Conservation (phyloP, 164 flowering plant genomes). For the Euptelea pleiosperma region DNA sequence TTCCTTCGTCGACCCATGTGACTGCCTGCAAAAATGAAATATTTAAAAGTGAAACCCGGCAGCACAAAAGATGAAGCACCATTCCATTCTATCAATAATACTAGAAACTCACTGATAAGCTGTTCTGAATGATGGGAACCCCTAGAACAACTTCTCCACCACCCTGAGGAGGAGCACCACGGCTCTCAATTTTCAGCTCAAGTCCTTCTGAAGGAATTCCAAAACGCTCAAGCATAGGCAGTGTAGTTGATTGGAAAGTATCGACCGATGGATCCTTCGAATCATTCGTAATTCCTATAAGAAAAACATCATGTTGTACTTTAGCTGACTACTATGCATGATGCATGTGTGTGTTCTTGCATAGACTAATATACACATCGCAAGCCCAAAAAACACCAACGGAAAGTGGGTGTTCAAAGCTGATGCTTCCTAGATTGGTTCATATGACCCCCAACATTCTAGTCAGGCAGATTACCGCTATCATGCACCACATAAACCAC, state of each 20-base stretch:
- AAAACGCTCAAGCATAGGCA: conserved; percentile 69
- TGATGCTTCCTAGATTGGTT: too few species aligned
- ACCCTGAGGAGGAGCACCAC: conserved; percentile 78
- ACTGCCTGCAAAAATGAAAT: conserved; percentile 49
- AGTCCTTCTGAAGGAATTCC: conserved; percentile 79
- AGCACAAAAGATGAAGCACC: not conserved
- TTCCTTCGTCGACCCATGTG: conserved; percentile 83
- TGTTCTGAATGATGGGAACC: conserved; percentile 48
- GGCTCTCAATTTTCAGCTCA: conserved; percentile 66
- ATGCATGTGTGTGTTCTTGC: not conserved
- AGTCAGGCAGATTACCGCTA: too few species aligned
- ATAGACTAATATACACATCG: not conserved
- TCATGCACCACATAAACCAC: too few species aligned
- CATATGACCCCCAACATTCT: too few species aligned
- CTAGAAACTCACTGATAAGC: conserved; percentile 27
- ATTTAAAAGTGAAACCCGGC: not conserved
- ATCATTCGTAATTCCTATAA: conserved; percentile 83
- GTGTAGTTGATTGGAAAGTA: conserved; percentile 67
- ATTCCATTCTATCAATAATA: not conserved
- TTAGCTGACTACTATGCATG: not conserved
- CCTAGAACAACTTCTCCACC: conserved; percentile 80
- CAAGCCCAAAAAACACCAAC: not conserved
- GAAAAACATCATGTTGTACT: not conserved
- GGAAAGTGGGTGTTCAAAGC: too few species aligned
- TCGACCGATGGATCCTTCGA: conserved; percentile 83